Evolutionary conservation across 2,329 filamentous ascomycete genomes (phyloP), one percentile per base, ranked within the genome.

Genomic region (Penicillium vulpinum): DNA sequence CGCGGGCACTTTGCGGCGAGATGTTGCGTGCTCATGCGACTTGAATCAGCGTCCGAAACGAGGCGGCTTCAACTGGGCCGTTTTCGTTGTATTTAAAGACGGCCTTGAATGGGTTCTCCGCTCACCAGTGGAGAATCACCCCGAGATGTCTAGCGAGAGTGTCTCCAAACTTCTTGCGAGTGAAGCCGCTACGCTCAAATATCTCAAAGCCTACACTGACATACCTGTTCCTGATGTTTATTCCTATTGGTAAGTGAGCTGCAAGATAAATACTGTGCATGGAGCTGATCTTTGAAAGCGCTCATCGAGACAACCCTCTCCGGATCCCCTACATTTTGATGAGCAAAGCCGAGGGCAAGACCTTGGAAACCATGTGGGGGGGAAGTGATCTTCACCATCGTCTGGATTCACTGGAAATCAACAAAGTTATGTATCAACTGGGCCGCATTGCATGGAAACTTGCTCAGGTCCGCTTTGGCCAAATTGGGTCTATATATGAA

Each of bases 301-400:
- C 47, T 5, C 9, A 28, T 29, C n/a, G 7, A 29, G 7, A 29
- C 7, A 49, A 49, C 13, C 47, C 47, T 2, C 2, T 49, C n/a
- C 47, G n/a, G n/a, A 26, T 49, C 26, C 35, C 47, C 15, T 49
- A 29, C 47, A 49, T 49, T 39, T 16, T 49, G 24, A 49, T 49
- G 47, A 49, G 35, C 35, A 49, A 39, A 24, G 47, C 47, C 3
- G 4, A 38, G 11, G 47, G 47, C 24, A 22, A 39, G 24, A 11
- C 35, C 8, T 28, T 50, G 24, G 36, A 16, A 10, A 29, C 18
- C 15, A 39, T 39, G 35, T 50, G 47, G 47, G 26, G 15, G 26
- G 8, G 5, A n/a, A 18, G 18, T 4, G 5, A 39, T 22, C 16
- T 50, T 10, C 35, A 22, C 13, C 0, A 15, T 29, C 35, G 24